Conservation (phyloP, 2,329 filamentous ascomycete species). For the Xylaria arbuscula region DNA sequence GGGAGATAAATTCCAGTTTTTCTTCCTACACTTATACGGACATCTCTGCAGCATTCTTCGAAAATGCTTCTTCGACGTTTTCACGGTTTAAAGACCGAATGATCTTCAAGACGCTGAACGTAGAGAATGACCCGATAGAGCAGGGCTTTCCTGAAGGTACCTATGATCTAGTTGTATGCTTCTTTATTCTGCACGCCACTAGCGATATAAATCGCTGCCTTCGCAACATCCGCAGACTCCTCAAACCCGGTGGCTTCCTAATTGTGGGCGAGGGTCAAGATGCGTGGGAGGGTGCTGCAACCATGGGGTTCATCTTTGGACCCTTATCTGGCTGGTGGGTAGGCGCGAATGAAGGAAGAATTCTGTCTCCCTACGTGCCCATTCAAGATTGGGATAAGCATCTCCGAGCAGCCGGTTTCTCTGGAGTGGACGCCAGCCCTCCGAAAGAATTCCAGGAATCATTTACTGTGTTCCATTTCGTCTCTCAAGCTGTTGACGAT, state of each 20-base stretch:
- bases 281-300: neutral
- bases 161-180: constrained; percentile 9
- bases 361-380: neutral
- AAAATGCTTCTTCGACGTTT: neutral
- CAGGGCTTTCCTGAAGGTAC: neutral
- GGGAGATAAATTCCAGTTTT: neutral
- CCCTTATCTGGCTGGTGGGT: neutral
- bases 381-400: neutral
- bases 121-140: neutral
- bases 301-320: neutral
- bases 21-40: constrained; percentile 20
- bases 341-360: neutral
- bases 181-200: constrained; percentile 10
- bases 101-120: constrained; percentile 10
- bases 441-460: neutral
- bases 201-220: neutral
- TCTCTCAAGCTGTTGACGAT: neutral
- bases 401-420: neutral
- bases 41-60: constrained; percentile 14
- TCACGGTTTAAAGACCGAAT: neutral
- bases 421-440: constrained; percentile 1
- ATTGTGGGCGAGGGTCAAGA: neutral
- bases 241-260: neutral
- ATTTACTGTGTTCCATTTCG: neutral
- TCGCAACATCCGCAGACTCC: constrained; percentile 2